Evolutionary conservation across 139 green algal species (phyloP).

Genomic region (Chlamydomonas eustigma): DNA sequence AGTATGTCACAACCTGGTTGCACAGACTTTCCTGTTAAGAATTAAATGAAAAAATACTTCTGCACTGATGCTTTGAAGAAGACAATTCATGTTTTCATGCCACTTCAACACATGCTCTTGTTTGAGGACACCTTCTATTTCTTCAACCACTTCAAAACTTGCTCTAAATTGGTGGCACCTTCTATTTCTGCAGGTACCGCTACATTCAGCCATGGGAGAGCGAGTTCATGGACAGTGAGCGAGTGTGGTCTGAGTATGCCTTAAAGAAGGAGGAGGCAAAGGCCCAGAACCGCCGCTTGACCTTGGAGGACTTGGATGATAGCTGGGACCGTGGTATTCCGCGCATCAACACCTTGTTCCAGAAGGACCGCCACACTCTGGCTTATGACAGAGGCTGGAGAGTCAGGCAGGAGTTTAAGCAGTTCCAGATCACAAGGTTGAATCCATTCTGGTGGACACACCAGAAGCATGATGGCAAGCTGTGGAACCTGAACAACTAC

Average conservation of each 20-base stretch:
- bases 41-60: too few species aligned
- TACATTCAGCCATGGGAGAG: conserved; percentile 97
- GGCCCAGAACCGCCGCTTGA: conserved; percentile 69
- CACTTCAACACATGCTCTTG: too few species aligned
- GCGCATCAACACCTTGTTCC: conserved; percentile 99
- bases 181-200: conserved; percentile 55
- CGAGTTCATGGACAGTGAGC: conserved; percentile 96
- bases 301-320: conserved; percentile 93
- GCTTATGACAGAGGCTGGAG: conserved; percentile 99
- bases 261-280: conserved; percentile 83
- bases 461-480: conserved; percentile 97
- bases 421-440: conserved; percentile 69
- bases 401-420: conserved; percentile 95
- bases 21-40: too few species aligned
- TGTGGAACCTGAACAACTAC: conserved; percentile 99
- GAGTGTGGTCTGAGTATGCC: conserved; percentile 99
- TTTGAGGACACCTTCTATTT: too few species aligned
- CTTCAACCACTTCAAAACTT: too few species aligned
- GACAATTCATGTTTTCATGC: too few species aligned
- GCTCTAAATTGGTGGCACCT: conserved; percentile 23
- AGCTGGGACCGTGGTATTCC: conserved; percentile 98
- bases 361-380: conserved; percentile 96
- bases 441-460: conserved; percentile 99
- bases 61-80: too few species aligned
- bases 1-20: too few species aligned